Evolutionary conservation across 2,329 filamentous ascomycete genomes (phyloP), one percentile per base, ranked within the genome.

Genomic region (Periconia digitata): DNA sequence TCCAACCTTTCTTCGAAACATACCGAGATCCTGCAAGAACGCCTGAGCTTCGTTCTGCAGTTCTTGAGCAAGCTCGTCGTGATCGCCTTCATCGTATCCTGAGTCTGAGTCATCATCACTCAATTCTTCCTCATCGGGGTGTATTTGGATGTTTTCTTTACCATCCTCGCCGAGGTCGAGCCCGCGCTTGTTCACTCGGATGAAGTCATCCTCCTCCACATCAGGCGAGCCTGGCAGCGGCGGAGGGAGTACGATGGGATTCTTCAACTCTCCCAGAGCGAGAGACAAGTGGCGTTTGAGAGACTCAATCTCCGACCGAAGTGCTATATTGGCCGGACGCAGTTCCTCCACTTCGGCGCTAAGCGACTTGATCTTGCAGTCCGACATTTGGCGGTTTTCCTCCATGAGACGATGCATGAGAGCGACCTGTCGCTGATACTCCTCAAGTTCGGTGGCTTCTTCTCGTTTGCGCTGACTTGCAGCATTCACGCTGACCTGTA

Each of bases 371-470:
- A 99, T 96, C 79, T 96, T 96, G 76, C 88, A 90, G 67, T 97
- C 92, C 23, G 89, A 86, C 13, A 97, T 89, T 70, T 95, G 87
- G 51, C 87, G 85, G 54, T 86, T 87, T 74, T 99, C 94, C 70
- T 97, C 92, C 92, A 96, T 96, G 72, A 95, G 83, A 50, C 92
- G 85, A 72, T 97, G 91, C 87, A 99, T 91, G 47, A 87, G 84
- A 40, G 84, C 81, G 16, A 99, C 94, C 63, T 92, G 89, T 56
- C 85, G 85, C 75, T 99, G 94, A 72, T 97, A 99, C 71, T 96
- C 91, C 62, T 97, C 94, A 20, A 99, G 77, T 59, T 86, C 87
- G 69, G 94, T 90, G 55, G 91, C 89, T 56, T 85, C 87, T 60
- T 92, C 89, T 67, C 89, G 86, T 72, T 94, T 90, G 44, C 80